A percentile compares a stretch with the other conserved stretches of the same genome.
Conservation (phyloP, 768 basidiomycete genomes). For the Hysterangium stoloniferum region DNA sequence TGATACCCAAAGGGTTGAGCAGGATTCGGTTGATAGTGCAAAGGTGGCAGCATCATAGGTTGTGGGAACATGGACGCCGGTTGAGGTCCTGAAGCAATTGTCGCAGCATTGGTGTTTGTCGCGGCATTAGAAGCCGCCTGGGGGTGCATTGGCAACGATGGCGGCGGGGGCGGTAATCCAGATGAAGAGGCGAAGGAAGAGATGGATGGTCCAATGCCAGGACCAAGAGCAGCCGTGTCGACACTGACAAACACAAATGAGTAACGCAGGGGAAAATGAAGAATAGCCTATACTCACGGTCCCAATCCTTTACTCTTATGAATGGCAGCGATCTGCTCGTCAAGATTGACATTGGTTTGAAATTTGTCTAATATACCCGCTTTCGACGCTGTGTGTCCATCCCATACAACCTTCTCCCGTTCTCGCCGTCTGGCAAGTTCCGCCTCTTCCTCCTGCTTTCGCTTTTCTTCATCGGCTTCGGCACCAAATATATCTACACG, state of each 20-base stretch:
- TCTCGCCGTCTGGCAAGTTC: conserved; percentile 76
- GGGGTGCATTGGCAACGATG: conserved; percentile 64
- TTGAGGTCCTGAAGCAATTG: conserved; percentile 86
- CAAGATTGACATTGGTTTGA: conserved; percentile 88
- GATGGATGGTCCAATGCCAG: conserved; percentile 80
- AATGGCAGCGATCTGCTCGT: conserved; percentile 96
- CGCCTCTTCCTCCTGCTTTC: conserved; percentile 81
- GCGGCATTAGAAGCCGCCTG: conserved; percentile 37
- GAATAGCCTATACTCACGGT: conserved; percentile 45
- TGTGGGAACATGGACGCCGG: conserved; percentile 65
- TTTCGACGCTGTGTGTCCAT: conserved; percentile 95
- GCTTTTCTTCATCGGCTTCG: conserved; percentile 84
- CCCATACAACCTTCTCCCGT: conserved; percentile 95
- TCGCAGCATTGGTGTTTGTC: conserved; percentile 67
- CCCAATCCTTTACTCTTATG: conserved; percentile 89
- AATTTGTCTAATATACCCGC: conserved; percentile 88
- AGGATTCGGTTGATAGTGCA: conserved; percentile 78
- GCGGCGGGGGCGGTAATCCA: conserved; percentile 57
- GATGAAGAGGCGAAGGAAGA: conserved; percentile 50
- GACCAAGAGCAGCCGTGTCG: conserved; percentile 74
- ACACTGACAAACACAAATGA: conserved; percentile 36
- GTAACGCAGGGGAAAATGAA: conserved; percentile 8
- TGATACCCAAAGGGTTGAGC: conserved; percentile 76
- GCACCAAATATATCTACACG: conserved; percentile 97
- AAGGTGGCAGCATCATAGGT: conserved; percentile 77